A percentile compares a stretch with the other conserved stretches of the same genome.
Evolutionary conservation across 768 basidiomycete species (phyloP).

Genomic region (Polyporus arcularius): DNA sequence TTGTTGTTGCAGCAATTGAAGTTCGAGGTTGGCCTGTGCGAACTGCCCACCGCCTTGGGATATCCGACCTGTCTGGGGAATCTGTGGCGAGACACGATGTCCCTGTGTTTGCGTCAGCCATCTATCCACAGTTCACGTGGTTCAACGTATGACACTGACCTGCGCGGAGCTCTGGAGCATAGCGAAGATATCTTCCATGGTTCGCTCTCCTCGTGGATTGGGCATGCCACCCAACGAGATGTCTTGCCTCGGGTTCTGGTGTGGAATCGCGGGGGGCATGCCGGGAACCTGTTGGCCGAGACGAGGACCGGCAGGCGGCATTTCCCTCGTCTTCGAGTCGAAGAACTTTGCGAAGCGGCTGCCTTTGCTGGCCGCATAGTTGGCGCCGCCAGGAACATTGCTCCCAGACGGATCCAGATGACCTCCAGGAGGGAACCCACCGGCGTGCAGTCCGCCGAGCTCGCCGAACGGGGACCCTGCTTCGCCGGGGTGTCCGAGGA

Average conservation of each 20-base stretch:
- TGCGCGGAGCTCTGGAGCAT: slow-evolving; percentile 80
- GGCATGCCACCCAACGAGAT: slow-evolving; percentile 39
- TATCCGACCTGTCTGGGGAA: slow-evolving; percentile 25
- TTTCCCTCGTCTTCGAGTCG: slow-evolving; percentile 59
- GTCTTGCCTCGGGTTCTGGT: slow-evolving; percentile 50
- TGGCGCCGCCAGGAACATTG: slow-evolving; percentile 36
- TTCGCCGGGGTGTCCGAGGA: slow-evolving; percentile 23
- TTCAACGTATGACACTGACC: slow-evolving; percentile 42
- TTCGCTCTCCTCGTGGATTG: slow-evolving; percentile 42
- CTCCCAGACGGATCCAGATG: slow-evolving; percentile 22
- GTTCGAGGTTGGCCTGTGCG: slow-evolving; percentile 29
- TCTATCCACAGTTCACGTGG: not conserved
- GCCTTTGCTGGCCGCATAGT: slow-evolving; percentile 61
- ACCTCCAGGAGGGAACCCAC: slow-evolving; percentile 13
- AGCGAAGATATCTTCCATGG: slow-evolving; percentile 80
- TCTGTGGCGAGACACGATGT: slow-evolving; percentile 28
- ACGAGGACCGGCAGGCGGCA: slow-evolving; percentile 37
- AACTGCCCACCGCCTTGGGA: slow-evolving; percentile 27
- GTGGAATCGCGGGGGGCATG: slow-evolving; percentile 38
- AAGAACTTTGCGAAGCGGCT: slow-evolving; percentile 90
- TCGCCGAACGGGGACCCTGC: slow-evolving; percentile 18
- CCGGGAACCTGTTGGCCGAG: slow-evolving; percentile 39
- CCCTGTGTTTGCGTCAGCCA: slow-evolving; percentile 6
- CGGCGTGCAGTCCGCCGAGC: slow-evolving; percentile 9
- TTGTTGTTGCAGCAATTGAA: slow-evolving; percentile 44